phyloP scores from a whole-genome alignment of 2,329 filamentous ascomycete genomes.

The Ascochyta koolunga region DNA sequence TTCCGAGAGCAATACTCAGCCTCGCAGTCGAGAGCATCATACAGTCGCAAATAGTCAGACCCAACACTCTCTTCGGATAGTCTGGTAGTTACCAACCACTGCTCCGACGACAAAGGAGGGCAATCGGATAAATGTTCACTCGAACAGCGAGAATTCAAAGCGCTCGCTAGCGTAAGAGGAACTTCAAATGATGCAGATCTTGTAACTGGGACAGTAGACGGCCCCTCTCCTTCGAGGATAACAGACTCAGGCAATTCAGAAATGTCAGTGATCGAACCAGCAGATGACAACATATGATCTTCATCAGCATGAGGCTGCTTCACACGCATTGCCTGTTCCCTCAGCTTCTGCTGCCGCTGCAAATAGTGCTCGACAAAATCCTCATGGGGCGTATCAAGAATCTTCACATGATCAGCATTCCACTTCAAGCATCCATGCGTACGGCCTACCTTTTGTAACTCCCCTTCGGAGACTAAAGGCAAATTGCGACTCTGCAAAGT shows the following conservation, averaged over 20 bases:
- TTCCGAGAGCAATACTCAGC: background rate
- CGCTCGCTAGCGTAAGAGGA: background rate
- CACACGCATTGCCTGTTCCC: background rate
- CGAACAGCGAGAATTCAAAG: background rate
- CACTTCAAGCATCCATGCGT: background rate
- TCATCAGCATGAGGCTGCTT: background rate
- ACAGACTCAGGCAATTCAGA: too few species aligned
- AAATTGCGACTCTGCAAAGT: too few species aligned
- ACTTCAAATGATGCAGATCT: background rate
- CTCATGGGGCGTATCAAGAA: background rate
- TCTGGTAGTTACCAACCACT: constrained; percentile 2
- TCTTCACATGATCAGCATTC: background rate
- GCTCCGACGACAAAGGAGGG: background rate
- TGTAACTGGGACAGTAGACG: background rate
- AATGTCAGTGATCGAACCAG: too few species aligned
- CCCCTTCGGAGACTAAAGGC: too few species aligned
- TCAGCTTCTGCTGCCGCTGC: background rate
- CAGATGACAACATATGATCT: too few species aligned
- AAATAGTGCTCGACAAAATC: constrained; percentile 3
- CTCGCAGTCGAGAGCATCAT: background rate
- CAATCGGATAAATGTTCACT: background rate
- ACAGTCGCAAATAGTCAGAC: background rate
- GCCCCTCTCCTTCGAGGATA: too few species aligned
- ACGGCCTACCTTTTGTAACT: background rate
- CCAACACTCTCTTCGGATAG: constrained; percentile 7